phyloP scores from a whole-genome alignment of 208 protist species.

The Novymonas esmeraldas region DNA sequence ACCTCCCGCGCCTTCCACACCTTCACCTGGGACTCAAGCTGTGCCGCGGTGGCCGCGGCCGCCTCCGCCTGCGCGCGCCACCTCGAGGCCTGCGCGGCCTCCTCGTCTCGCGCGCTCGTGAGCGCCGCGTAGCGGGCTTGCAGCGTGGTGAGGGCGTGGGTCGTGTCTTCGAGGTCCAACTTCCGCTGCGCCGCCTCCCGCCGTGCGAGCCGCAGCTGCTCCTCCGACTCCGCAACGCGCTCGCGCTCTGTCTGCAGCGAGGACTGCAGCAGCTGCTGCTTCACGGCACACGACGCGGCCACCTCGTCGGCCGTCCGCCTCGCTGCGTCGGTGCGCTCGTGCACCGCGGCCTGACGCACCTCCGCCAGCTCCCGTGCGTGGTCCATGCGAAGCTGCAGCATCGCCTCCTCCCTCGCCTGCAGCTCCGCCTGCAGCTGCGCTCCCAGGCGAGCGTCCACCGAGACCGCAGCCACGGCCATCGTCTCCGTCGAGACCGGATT shows the following conservation, averaged over 20 bases:
- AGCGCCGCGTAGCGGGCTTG: conserved; percentile 12
- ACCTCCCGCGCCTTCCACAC: conserved; percentile 28
- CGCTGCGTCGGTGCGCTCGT: conserved; percentile 43
- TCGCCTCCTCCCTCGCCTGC: conserved; percentile 33
- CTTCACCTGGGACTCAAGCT: conserved; percentile 28
- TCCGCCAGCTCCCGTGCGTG: conserved; percentile 54
- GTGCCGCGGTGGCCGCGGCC: conserved; percentile 10
- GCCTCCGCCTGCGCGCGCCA: conserved; percentile 22
- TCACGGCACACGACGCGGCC: conserved; percentile 54
- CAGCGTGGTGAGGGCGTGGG: conserved; percentile 14
- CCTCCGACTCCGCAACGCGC: conserved; percentile 40
- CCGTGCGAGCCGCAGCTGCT: conserved; percentile 28
- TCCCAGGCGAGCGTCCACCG: conserved; percentile 12
- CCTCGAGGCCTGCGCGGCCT: conserved; percentile 19
- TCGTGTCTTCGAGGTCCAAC: conserved; percentile 17
- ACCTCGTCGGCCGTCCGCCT: conserved; percentile 59
- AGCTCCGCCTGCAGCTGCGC: conserved; percentile 45
- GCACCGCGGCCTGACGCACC: conserved; percentile 46
- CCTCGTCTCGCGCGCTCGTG: conserved; percentile 12
- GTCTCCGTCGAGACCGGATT: not conserved
- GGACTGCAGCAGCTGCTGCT: conserved; percentile 51
- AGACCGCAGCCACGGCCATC: not conserved
- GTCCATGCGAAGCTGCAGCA: conserved; percentile 47
- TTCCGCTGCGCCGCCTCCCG: conserved; percentile 23
- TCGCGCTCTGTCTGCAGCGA: conserved; percentile 55